Conservation (phyloP, 306 rosid species). For the Argentina anserina region DNA sequence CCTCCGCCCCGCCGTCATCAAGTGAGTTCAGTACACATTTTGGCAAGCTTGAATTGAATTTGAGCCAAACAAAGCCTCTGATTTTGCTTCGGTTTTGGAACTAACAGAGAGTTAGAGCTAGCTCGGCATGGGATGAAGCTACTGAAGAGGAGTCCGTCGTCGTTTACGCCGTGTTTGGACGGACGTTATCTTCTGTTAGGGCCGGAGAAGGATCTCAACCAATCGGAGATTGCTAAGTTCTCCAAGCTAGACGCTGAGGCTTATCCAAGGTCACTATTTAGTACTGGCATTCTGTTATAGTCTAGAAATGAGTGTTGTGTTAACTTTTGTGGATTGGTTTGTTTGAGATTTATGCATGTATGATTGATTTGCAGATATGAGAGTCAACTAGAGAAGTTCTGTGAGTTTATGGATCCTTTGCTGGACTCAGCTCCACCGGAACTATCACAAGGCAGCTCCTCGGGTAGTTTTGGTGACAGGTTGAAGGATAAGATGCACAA, state of each 20-base stretch:
- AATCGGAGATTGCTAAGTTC: conserved; percentile 80
- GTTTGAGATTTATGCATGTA: no score
- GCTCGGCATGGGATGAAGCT: conserved; percentile 78
- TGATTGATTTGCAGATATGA: conserved; percentile 49
- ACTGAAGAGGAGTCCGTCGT: conserved; percentile 76
- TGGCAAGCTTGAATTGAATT: neutral
- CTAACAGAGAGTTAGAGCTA: conserved; percentile 60
- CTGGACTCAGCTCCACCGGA: conserved; percentile 89
- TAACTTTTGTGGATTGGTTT: neutral
- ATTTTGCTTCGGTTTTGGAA: neutral
- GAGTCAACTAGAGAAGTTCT: conserved; percentile 72
- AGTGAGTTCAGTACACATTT: conserved; percentile 14
- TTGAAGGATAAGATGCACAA: conserved; percentile 64
- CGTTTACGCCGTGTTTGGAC: conserved; percentile 90
- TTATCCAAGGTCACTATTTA: conserved; percentile 49
- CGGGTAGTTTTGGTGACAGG: conserved; percentile 44
- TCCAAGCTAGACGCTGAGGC: conserved; percentile 72
- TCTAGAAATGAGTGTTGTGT: neutral
- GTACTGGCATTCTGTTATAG: neutral
- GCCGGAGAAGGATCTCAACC: conserved; percentile 55
- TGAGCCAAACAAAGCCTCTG: neutral
- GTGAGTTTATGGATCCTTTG: conserved; percentile 78
- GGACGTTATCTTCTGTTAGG: conserved; percentile 87
- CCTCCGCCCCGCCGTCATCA: conserved; percentile 75
- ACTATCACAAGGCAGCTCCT: conserved; percentile 42